Percentiles rank a stretch among this genome's conserved stretches.
phyloP scores from a whole-genome alignment of 2,329 filamentous ascomycete species.

The Metarhizium anisopliae region DNA sequence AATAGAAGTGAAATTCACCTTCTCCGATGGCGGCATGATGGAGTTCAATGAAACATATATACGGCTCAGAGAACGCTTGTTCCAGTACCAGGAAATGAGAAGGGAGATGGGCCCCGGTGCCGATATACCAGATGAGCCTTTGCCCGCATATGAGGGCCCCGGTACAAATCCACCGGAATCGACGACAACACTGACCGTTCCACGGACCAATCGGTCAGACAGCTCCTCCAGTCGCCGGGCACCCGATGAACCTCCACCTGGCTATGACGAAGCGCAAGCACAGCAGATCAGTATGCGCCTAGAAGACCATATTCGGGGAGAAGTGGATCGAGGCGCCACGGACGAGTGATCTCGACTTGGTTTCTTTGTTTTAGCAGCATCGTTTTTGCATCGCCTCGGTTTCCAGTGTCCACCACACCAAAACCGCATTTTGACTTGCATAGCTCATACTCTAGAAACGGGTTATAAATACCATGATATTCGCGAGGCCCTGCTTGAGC shows the following conservation, averaged over 20 bases:
- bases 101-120: slow-evolving; percentile 55
- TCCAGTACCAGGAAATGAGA: slow-evolving; percentile 70
- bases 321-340: slow-evolving; percentile 50
- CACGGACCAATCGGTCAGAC: slow-evolving; percentile 22
- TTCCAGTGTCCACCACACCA: background rate
- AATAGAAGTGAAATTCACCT: slow-evolving; percentile 76
- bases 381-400: background rate
- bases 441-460: background rate
- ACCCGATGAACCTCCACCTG: slow-evolving; percentile 74
- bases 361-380: background rate
- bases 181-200: slow-evolving; percentile 14
- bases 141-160: slow-evolving; percentile 75
- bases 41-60: slow-evolving; percentile 82
- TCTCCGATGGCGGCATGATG: slow-evolving; percentile 91
- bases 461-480: background rate
- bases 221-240: slow-evolving; percentile 29
- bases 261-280: slow-evolving; percentile 86
- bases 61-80: slow-evolving; percentile 71
- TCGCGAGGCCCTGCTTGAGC: slow-evolving; percentile 4
- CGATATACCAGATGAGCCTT: slow-evolving; percentile 70
- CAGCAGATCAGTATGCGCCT: slow-evolving; percentile 49
- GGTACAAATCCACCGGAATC: slow-evolving; percentile 21
- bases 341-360: slow-evolving; percentile 14
- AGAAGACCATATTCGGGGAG: slow-evolving; percentile 65
- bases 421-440: background rate